phyloP scores from a whole-genome alignment of 345 rosid species.

The Brassica juncea region DNA sequence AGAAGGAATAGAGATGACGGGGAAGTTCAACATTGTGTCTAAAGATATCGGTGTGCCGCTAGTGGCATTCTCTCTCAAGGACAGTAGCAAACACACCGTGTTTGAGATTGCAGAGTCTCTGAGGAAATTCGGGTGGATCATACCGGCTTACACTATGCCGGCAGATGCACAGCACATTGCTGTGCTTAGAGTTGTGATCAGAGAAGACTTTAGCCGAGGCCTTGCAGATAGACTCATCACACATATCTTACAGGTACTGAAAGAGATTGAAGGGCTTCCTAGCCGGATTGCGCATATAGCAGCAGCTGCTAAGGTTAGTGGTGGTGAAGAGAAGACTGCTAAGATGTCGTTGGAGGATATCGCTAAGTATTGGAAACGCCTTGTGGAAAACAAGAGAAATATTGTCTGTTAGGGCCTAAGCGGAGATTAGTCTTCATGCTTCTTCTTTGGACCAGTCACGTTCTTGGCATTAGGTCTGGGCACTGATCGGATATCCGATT shows the following conservation, averaged over 20 bases:
- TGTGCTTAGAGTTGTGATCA: conserved; percentile 63
- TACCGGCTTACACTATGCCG: conserved; percentile 81
- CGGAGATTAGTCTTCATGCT: background rate
- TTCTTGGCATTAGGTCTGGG: background rate
- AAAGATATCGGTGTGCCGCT: conserved; percentile 74
- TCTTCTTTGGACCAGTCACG: background rate
- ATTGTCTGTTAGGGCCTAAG: conserved; percentile 42
- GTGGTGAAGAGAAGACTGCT: conserved; percentile 42
- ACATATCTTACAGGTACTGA: conserved; percentile 52
- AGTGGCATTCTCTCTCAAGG: conserved; percentile 70
- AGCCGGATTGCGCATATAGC: conserved; percentile 35
- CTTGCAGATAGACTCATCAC: conserved; percentile 65
- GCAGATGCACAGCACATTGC: conserved; percentile 66
- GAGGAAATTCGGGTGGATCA: conserved; percentile 67
- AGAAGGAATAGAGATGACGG: conserved; percentile 62
- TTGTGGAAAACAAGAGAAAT: conserved; percentile 48
- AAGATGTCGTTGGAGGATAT: conserved; percentile 57
- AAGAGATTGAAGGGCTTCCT: conserved; percentile 61
- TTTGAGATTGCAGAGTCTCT: conserved; percentile 64
- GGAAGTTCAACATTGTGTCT: conserved; percentile 60
- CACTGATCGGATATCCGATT: too few relatives aligned
- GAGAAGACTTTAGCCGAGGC: conserved; percentile 65
- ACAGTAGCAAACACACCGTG: conserved; percentile 56
- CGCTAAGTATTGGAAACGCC: conserved; percentile 57
- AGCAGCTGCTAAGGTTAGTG: conserved; percentile 25